Conservation (phyloP, 2,329 filamentous ascomycete species). For the Colletotrichum caudatum region DNA sequence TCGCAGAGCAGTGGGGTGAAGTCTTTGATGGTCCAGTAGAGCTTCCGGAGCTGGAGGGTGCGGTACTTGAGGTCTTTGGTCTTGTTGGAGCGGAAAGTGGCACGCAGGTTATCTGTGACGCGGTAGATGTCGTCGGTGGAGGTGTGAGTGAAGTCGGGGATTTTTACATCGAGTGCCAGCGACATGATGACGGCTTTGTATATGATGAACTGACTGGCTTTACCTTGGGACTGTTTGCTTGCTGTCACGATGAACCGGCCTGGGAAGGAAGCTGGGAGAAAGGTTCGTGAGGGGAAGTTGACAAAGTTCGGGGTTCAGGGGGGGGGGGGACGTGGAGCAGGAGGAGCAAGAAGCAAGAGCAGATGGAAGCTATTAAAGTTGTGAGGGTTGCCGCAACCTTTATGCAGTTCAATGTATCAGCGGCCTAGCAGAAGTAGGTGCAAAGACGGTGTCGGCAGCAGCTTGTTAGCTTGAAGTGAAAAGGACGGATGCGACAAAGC, state of each 20-base stretch:
- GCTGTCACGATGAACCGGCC: constrained; percentile 14
- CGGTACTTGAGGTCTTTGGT: constrained; percentile 88
- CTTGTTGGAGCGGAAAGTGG: constrained; percentile 81
- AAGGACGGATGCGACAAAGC: constrained; percentile 34
- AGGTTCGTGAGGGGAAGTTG: constrained; percentile 39
- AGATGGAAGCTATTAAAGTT: constrained; percentile 4
- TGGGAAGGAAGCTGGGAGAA: constrained; percentile 17
- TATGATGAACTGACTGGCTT: not conserved
- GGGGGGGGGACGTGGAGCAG: constrained; percentile 23
- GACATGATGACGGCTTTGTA: constrained; percentile 51
- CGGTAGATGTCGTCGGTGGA: constrained; percentile 74
- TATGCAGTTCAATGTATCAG: constrained; percentile 37
- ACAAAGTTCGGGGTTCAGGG: constrained; percentile 23
- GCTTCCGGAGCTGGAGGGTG: constrained; percentile 86
- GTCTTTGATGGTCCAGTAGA: constrained; percentile 94
- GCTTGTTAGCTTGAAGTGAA: constrained; percentile 26
- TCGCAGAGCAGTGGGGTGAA: constrained; percentile 78
- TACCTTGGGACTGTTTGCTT: constrained; percentile 18
- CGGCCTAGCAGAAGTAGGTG: constrained; percentile 21
- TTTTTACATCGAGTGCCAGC: constrained; percentile 49
- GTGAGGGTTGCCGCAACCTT: constrained; percentile 29
- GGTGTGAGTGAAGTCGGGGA: constrained; percentile 69
- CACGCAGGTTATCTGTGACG: constrained; percentile 70
- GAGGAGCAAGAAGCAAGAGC: not conserved
- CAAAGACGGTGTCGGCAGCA: constrained; percentile 9